phyloP scores from a whole-genome alignment of 768 basidiomycete genomes.

The Xerocomus brunneocitrinus region DNA sequence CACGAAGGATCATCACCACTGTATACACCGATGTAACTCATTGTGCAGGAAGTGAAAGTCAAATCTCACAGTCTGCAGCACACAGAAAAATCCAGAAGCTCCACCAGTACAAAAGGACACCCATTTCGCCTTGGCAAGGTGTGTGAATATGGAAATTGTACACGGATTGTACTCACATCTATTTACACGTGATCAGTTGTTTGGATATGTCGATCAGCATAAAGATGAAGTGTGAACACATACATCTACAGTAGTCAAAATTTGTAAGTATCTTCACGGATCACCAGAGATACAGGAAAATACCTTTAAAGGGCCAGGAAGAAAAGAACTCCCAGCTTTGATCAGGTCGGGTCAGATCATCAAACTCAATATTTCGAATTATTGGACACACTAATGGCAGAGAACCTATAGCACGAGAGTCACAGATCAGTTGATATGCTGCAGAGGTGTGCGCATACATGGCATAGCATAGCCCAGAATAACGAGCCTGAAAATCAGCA shows the following conservation, averaged over 20 bases:
- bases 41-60: neutral
- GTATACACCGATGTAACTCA: neutral
- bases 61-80: neutral
- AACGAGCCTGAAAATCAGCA: neutral
- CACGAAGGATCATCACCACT: slow-evolving; percentile 5
- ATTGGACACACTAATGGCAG: neutral
- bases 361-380: neutral
- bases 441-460: neutral
- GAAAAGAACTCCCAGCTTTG: neutral
- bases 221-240: neutral
- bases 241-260: neutral
- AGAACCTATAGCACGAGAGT: neutral
- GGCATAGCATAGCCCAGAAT: neutral
- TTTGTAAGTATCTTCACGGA: neutral
- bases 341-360: neutral
- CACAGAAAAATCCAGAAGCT: neutral
- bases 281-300: neutral
- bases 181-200: neutral
- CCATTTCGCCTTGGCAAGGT: neutral
- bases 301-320: neutral
- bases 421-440: too few species aligned
- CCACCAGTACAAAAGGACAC: neutral
- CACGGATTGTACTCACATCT: neutral
- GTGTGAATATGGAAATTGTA: neutral
- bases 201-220: neutral